These are phyloP conservation scores for Aspergillus aculeatus DNA, from an alignment of 2,329 filamentous ascomycete genomes.

Conservation along the genomic window DNA sequence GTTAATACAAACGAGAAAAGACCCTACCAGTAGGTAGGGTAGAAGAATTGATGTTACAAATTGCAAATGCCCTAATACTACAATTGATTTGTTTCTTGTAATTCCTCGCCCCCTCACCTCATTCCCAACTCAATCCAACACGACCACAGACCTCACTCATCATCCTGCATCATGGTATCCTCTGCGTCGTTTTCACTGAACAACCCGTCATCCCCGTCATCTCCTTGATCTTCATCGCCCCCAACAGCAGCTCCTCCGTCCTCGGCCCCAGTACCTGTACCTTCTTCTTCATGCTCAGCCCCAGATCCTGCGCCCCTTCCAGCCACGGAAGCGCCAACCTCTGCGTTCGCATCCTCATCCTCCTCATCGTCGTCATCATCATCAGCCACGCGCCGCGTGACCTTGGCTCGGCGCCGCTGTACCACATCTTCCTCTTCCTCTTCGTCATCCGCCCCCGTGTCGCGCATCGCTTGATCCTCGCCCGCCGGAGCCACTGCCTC, in stretches of 20 bases:
- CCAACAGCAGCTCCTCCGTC: conserved; percentile 19
- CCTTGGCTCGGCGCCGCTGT: conserved; percentile 36
- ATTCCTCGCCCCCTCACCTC: not conserved
- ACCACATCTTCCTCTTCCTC: conserved; percentile 36
- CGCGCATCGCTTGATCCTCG: conserved; percentile 31
- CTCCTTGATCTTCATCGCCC: conserved; percentile 19
- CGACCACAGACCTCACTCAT: conserved; percentile 15
- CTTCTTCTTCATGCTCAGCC: conserved; percentile 1
- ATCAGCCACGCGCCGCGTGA: conserved; percentile 36
- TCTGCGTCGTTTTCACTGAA: conserved; percentile 36
- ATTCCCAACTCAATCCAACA: not conserved
- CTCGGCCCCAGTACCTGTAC: not conserved
- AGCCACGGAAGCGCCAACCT: conserved; percentile 31
- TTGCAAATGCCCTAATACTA: conserved; percentile 8
- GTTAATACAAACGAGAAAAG: conserved; percentile 6
- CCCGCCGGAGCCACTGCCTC: conserved; percentile 41
- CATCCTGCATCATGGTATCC: conserved; percentile 40
- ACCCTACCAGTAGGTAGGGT: conserved; percentile 9
- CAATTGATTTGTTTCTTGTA: not conserved
- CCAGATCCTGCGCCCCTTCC: conserved; percentile 1
- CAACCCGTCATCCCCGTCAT: conserved; percentile 37
- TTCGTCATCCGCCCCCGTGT: conserved; percentile 12
- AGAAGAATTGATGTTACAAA: conserved; percentile 18
- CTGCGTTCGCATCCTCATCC: conserved; percentile 41
- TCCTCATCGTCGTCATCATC: conserved; percentile 49